A percentile compares a stretch with the other conserved stretches of the same genome.
phyloP scores from a whole-genome alignment of 2,329 filamentous ascomycete genomes.

The Coniochaeta ligniaria region DNA sequence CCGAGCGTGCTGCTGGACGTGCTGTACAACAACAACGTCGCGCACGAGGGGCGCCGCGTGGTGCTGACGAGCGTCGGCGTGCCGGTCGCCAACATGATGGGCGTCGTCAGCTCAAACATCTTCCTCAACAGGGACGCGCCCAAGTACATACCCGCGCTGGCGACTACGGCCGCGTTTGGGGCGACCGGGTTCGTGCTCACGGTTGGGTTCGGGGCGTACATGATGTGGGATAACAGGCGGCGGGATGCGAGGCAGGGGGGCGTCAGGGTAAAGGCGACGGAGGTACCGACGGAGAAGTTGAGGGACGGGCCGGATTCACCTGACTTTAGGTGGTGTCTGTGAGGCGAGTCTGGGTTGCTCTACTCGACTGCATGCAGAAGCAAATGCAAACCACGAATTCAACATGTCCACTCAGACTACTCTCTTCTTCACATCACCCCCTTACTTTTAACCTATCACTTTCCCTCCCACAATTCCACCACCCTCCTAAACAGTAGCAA shows the following conservation, averaged over 20 bases:
- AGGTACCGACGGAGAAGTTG: slow-evolving; percentile 49
- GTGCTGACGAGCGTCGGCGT: slow-evolving; percentile 66
- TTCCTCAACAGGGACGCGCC: slow-evolving; percentile 57
- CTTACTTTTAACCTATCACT: too few relatives aligned
- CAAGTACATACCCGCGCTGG: slow-evolving; percentile 59
- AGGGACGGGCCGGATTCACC: slow-evolving; percentile 43
- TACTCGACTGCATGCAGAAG: too few relatives aligned
- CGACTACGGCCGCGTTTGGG: slow-evolving; percentile 58
- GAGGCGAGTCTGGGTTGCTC: neutral
- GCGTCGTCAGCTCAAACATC: slow-evolving; percentile 61
- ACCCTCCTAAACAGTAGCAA: slow-evolving; percentile 16
- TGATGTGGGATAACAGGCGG: slow-evolving; percentile 57
- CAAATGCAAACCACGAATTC: too few relatives aligned
- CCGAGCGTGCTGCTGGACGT: slow-evolving; percentile 61
- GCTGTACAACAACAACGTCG: slow-evolving; percentile 75
- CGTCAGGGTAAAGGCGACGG: slow-evolving; percentile 42
- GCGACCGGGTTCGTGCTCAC: slow-evolving; percentile 50
- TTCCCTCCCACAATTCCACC: too few relatives aligned
- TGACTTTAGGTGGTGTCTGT: slow-evolving; percentile 47
- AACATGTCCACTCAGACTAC: too few relatives aligned
- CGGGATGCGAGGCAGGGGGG: slow-evolving; percentile 48
- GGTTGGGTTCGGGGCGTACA: slow-evolving; percentile 50
- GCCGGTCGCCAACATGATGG: slow-evolving; percentile 71
- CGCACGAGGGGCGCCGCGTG: slow-evolving; percentile 66
- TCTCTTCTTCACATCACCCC: too few relatives aligned